Evolutionary conservation across 1,284 basidiomycete genomes (phyloP).

Genomic region (Cutaneotrichosporon dermatis): DNA sequence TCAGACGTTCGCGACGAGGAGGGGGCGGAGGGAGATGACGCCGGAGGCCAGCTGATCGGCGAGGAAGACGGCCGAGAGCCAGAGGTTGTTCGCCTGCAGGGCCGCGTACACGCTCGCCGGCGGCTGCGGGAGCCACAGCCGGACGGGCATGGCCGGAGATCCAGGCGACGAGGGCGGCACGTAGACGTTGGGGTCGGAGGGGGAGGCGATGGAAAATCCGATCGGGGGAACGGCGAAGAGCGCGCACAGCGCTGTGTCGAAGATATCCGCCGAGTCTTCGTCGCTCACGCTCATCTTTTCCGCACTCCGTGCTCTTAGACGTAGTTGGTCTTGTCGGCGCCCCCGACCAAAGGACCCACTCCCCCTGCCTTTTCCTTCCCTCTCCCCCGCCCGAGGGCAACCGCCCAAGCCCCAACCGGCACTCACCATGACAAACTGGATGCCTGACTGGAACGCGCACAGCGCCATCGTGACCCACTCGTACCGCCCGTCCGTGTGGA

Average conservation of each 20-base stretch:
- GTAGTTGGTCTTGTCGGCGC: too few species aligned
- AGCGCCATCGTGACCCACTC: conserved; percentile 24
- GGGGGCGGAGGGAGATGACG: background rate
- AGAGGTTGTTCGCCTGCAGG: conserved; percentile 46
- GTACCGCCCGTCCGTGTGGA: conserved; percentile 2
- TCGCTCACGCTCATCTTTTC: too few species aligned
- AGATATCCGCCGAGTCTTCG: conserved; percentile 26
- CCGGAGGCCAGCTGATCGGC: conserved; percentile 33
- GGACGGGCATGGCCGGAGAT: conserved; percentile 22
- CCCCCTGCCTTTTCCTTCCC: background rate
- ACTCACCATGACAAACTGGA: conserved; percentile 28
- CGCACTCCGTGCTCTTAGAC: too few species aligned
- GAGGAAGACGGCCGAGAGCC: conserved; percentile 43
- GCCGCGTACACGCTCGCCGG: conserved; percentile 36
- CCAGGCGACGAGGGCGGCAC: conserved; percentile 15
- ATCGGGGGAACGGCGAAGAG: conserved; percentile 42
- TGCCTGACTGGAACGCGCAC: conserved; percentile 21
- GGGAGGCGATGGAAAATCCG: conserved; percentile 27
- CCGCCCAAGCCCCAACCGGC: too few species aligned
- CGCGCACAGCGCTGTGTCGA: conserved; percentile 35
- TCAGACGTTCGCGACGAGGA: too few species aligned
- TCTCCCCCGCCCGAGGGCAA: too few species aligned
- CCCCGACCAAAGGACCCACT: too few species aligned
- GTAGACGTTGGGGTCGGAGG: conserved; percentile 19
- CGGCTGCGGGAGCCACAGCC: conserved; percentile 34